Evolutionary conservation across 108 stramenopile genomes (phyloP).

Genomic region (Fistulifera solaris): DNA sequence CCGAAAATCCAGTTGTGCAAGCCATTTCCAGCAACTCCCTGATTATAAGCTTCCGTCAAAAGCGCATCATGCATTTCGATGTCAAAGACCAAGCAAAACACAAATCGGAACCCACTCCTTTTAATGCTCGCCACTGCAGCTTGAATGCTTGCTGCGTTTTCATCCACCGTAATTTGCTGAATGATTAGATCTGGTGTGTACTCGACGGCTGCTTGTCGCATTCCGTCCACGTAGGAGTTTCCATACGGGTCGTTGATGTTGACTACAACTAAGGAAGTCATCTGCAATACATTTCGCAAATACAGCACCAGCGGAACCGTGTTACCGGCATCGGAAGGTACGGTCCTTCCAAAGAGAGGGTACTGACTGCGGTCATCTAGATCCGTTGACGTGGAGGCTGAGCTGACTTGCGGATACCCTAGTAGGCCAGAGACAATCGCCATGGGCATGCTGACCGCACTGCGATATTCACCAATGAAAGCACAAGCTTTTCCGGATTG

Average conservation of each 20-base stretch:
- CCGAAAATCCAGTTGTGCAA: slow-evolving; percentile 42
- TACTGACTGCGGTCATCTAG: slow-evolving; percentile 27
- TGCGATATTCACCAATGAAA: slow-evolving; percentile 34
- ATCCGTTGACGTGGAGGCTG: slow-evolving; percentile 16
- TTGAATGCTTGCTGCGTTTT: background rate
- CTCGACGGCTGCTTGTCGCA: slow-evolving; percentile 15
- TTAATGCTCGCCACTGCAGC: slow-evolving; percentile 1
- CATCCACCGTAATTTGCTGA: slow-evolving; percentile 1
- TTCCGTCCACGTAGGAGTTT: slow-evolving; percentile 30
- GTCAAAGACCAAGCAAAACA: slow-evolving; percentile 12
- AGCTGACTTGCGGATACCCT: slow-evolving; percentile 47
- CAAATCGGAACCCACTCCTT: slow-evolving; percentile 11
- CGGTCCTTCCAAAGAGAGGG: slow-evolving; percentile 42
- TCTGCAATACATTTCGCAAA: slow-evolving; percentile 7
- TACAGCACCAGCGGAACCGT: slow-evolving; percentile 21
- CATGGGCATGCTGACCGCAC: slow-evolving; percentile 31
- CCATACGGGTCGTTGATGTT: slow-evolving; percentile 47
- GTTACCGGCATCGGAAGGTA: slow-evolving; percentile 25
- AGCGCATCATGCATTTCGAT: slow-evolving; percentile 12
- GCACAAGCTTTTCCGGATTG: slow-evolving; percentile 22
- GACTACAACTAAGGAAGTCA: slow-evolving; percentile 29
- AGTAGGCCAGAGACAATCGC: slow-evolving; percentile 33
- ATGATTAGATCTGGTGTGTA: slow-evolving; percentile 32
- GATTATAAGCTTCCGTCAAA: slow-evolving; percentile 26
- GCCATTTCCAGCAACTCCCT: slow-evolving; percentile 33